Base-by-base conservation (phyloP, 495 filamentous ascomycete species). In the Penicillium bovifimosum region DNA sequence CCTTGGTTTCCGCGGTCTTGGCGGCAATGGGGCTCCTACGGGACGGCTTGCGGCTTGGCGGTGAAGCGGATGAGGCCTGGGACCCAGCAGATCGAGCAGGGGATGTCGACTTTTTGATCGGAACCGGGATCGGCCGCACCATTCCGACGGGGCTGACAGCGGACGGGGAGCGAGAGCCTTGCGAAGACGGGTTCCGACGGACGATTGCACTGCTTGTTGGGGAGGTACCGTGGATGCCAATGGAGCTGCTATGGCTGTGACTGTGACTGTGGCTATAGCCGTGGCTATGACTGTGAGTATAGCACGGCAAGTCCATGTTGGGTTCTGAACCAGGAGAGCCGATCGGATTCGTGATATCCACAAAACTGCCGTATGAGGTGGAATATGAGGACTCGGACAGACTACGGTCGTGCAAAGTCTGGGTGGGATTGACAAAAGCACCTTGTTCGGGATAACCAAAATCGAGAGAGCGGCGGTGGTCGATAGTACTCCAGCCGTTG, bases 361-460 rank as follows among this genome's bases (percentile, higher is more conserved):
- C 87, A 61, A 80, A 93, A 72, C 88, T 92, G 58, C 87, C 82
- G 64, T 87, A 83, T 52, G 74, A 81, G 52, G 76, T 81, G 9
- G 88, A 90, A 34, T 85, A 83, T 0, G 91, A 92, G 3, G 89
- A 90, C 51, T 91, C 87, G 8, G 91, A 96, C 56, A 86, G 81
- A 45, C 86, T 91, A 42, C 91, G 82, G 57, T 90, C 73, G 67
- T 95, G 91, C 41, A 96, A 73, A 0, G 88, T 90, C 66, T 95
- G 86, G 52, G 82, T 80, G 2, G 91, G 91, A 64, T 95, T 93
- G 71, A 91, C 90, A 51, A 95, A 89, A 47, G 86, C 80, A 28
- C 72, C 69, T 41, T 71, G 68, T 41, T 80, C 73, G 11, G 77
- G 72, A 63, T 70, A 79, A 6, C 74, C 70, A 51, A 78, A 71